Evolutionary conservation across 106 monocot species (phyloP).

Genomic region (Dioscorea dumetorum): DNA sequence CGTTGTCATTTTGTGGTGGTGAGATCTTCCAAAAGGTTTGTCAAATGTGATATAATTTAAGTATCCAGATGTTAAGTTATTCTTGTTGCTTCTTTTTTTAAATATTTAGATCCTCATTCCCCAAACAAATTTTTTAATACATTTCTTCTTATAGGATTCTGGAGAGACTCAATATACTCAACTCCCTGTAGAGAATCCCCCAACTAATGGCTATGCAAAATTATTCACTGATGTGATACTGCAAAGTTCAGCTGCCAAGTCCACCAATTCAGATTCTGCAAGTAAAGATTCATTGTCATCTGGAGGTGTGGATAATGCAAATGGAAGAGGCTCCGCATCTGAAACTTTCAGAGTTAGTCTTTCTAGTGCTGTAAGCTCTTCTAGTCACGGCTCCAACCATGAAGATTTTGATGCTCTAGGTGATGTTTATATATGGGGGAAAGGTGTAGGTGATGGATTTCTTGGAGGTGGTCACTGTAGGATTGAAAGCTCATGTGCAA

Average conservation of each 20-base stretch:
- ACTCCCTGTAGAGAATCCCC: constrained; percentile 23
- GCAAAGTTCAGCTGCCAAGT: constrained; percentile 31
- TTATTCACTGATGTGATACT: constrained; percentile 45
- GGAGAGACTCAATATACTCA: constrained; percentile 18
- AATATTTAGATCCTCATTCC: background rate
- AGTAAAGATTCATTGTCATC: constrained; percentile 38
- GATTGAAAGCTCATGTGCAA: constrained; percentile 16
- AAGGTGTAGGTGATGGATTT: constrained; percentile 44
- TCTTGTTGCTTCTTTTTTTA: background rate
- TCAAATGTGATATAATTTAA: background rate
- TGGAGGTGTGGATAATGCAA: constrained; percentile 34
- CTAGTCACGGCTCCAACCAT: constrained; percentile 54
- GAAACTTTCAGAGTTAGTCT: constrained; percentile 55
- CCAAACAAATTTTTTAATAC: no score
- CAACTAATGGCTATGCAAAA: constrained; percentile 44
- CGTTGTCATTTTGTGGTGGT: constrained; percentile 21
- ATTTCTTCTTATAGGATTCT: constrained; percentile 28
- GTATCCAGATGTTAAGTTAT: background rate
- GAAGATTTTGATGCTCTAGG: constrained; percentile 65
- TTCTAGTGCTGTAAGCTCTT: constrained; percentile 72
- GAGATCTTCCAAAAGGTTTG: constrained; percentile 37
- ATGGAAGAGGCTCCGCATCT: constrained; percentile 33
- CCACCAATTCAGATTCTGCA: constrained; percentile 23
- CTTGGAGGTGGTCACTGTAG: constrained; percentile 34
- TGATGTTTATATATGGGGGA: constrained; percentile 70